Conservation (phyloP, 176 grass and related monocot genomes). For the Pontederia paniculata region DNA sequence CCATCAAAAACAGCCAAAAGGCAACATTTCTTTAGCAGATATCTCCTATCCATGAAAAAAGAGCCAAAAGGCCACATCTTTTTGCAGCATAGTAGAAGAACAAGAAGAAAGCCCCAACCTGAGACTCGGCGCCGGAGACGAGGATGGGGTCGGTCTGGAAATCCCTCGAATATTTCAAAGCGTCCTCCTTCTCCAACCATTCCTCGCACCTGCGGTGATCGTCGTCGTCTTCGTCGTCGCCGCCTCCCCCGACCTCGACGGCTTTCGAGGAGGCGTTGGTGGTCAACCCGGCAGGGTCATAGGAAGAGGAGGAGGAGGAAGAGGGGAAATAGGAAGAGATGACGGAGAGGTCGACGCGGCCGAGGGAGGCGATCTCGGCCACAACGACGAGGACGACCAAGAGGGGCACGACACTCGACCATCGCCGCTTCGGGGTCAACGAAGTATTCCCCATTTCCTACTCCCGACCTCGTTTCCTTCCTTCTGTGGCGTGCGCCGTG, state of each 20-base stretch:
- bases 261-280: no score
- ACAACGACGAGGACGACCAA: conserved; percentile 62
- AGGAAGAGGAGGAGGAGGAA: not conserved
- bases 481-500: no score
- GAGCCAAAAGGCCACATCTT: not conserved
- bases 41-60: not conserved
- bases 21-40: not conserved
- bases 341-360: conserved; percentile 79
- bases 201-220: conserved; percentile 46
- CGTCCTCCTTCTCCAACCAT: conserved; percentile 75
- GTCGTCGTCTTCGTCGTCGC: not conserved
- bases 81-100: not conserved
- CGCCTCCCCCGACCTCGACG: no score
- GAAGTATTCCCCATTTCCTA: not conserved
- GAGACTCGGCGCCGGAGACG: conserved; percentile 46
- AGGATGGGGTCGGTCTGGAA: conserved; percentile 69
- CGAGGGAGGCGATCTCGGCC: conserved; percentile 72
- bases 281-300: no score
- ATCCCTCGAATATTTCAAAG: conserved; percentile 51
- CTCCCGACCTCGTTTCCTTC: no score
- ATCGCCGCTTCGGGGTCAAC: conserved; percentile 29
- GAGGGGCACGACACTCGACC: conserved; percentile 42
- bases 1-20: not conserved
- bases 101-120: not conserved
- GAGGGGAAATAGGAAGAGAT: conserved; percentile 59